Evolutionary conservation across 1,284 basidiomycete species (phyloP), one percentile per base, ranked within the genome.

Genomic region (Grifola frondosa): DNA sequence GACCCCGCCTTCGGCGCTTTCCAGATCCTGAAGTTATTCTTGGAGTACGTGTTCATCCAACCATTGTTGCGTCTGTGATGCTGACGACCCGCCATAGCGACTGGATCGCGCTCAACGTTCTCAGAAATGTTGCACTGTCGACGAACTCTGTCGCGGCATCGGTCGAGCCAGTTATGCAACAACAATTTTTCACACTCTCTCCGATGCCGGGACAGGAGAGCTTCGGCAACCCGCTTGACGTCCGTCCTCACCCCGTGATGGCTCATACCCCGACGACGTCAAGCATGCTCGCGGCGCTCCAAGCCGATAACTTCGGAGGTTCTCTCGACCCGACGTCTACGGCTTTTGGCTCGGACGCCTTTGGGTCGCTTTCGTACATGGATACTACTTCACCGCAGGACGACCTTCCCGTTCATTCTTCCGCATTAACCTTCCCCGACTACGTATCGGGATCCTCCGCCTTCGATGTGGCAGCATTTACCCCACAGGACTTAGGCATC

Each of bases 1-100:
- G 90, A 91, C 65, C 88, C 89, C 38, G 86, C 88, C 6, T 91
- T 91, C 57, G 88, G 88, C 44, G 88, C 90, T 13, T 92, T 91
- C 71, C 89, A 92, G 66, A 92, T 92, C 53, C 66, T 92, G 65
- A 92, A 92, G 66, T 67, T 92, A 53, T 91, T 91, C 76, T 73
- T 91, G 46, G 89, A 92, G 88, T 91, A 56, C 60, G 88, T 75
- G 41, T 19, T 11, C 39, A 41, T 42, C 39, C 48, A 15, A 31
- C 38, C 31, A 48, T 21, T 37, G 37, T 9, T 35, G 34, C 46
- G 34, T 43, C 31, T n/a, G n/a, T n/a, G 40, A 48, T 46, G 35
- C 41, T 68, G 36, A 63, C 53, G 36, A 41, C 31, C 22, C 42
- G 49, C 54, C 38, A 22, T 56, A 91, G 88, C 59, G 90, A 92